Base-by-base conservation (phyloP, 805 yeast genomes). In the Kazachstania psychrophila region DNA sequence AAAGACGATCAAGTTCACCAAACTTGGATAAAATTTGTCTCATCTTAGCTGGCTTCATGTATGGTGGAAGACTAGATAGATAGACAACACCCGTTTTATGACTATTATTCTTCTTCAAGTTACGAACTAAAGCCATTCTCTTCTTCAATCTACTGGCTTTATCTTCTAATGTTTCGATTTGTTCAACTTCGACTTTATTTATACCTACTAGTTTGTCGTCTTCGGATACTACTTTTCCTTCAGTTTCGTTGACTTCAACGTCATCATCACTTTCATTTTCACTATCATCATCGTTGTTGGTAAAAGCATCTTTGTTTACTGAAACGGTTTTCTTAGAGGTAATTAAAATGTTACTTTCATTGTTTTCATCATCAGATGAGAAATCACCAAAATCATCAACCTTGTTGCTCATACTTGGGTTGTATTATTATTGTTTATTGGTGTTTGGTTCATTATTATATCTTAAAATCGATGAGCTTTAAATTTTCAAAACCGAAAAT, bases 41-140 rank as follows among this genome's bases (percentile, higher is more conserved):
- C 61, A 92, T 66, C 56, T 87, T 92, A 2, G 80, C 75, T 1
- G 98, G 97, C 56, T 88, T 88, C 98, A 92, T 92, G 55, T 82
- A 92, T 18, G 98, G 98, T 0, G 98, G 98, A 8, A 92, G 73
- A 34, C 79, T 73, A 0, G 96, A 87, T 3, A 92, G 60, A 49
- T 92, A 92, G n/a, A 94, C 79, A 2, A 92, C 96, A 5, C 98
- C 98, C 0, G 95, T 79, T 48, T 73, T 77, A 38, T 67, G 68
- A 42, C 70, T 74, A 25, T 73, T 68, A 47, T 71, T 72, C 46
- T 70, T 30, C 14, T 19, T 70, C 42, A 72, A 69, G 42, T 52
- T 45, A 28, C 49, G 52, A 3, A 56, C 43, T 43, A 74, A 73
- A 31, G 70, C 70, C 6, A 78, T 69, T 6, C 78, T 69, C 23